Percentiles rank a stretch among this genome's conserved stretches.
Conservation (phyloP, 2,329 filamentous ascomycete species). For the Aquanectria penicillioides region DNA sequence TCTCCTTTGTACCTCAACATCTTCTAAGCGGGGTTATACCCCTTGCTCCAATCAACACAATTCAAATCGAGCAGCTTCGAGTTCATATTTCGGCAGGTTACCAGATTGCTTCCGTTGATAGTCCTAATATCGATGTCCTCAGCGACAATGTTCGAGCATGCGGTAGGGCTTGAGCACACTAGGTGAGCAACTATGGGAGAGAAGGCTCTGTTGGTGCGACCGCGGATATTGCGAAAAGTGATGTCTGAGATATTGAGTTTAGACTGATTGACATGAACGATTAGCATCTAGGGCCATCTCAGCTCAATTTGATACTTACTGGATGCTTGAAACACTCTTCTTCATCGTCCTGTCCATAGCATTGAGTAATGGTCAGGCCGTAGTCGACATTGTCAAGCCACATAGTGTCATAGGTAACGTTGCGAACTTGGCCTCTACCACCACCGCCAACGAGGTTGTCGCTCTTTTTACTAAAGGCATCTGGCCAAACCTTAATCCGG, state of each 20-base stretch:
- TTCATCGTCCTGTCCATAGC: conserved; percentile 16
- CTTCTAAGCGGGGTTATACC: neutral
- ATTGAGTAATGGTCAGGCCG: conserved; percentile 18
- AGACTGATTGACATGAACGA: neutral
- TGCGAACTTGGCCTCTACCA: conserved; percentile 9
- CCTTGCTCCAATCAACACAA: conserved; percentile 6
- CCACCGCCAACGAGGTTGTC: conserved; percentile 16
- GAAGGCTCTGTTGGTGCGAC: neutral
- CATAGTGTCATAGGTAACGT: conserved; percentile 20
- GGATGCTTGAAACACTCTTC: conserved; percentile 18
- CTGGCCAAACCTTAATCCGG: conserved; percentile 79
- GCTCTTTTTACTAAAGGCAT: conserved; percentile 37
- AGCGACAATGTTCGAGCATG: neutral
- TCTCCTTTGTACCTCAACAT: too few species aligned
- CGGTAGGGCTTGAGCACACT: neutral
- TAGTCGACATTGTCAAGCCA: conserved; percentile 20
- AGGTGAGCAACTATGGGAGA: conserved; percentile 1
- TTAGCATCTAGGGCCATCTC: neutral
- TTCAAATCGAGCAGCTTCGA: neutral
- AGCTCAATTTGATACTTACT: neutral
- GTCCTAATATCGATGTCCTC: conserved; percentile 1
- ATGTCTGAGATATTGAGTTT: conserved; percentile 2
- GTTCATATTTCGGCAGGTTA: neutral
- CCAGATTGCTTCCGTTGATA: neutral
- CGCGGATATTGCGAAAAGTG: neutral